These are phyloP conservation scores for Talaromyces sp. DNA, from an alignment of 2,329 filamentous ascomycete species.

Conservation along the genomic window DNA sequence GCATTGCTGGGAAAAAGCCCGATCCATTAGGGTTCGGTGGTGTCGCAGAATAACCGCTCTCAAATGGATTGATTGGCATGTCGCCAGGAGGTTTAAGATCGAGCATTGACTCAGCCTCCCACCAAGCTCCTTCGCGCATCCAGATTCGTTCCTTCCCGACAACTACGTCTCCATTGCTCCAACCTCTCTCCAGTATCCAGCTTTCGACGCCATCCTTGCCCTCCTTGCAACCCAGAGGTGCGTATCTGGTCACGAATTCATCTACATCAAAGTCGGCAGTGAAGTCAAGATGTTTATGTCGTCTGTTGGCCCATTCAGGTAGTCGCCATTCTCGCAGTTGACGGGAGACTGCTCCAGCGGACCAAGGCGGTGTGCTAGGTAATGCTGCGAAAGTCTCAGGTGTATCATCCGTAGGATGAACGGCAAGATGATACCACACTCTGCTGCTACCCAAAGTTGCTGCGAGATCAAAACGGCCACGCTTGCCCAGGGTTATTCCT, in stretches of 20 bases:
- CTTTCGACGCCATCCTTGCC: constrained; percentile 89
- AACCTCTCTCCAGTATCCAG: constrained; percentile 90
- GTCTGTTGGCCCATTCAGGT: constrained; percentile 92
- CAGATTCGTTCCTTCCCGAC: constrained; percentile 88
- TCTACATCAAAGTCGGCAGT: constrained; percentile 94
- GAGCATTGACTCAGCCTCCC: constrained; percentile 95
- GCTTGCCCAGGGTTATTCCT: constrained; percentile 75
- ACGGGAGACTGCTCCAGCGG: constrained; percentile 83
- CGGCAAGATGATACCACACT: constrained; percentile 88
- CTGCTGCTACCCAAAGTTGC: constrained; percentile 75
- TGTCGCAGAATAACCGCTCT: constrained; percentile 66
- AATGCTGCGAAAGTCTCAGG: constrained; percentile 71
- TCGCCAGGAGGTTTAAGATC: constrained; percentile 70
- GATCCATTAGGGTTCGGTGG: constrained; percentile 52
- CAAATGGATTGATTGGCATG: constrained; percentile 58
- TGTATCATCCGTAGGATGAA: constrained; percentile 86
- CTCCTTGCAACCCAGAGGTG: constrained; percentile 77
- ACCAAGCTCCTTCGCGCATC: constrained; percentile 93
- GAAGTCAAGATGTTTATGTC: constrained; percentile 87
- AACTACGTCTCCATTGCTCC: constrained; percentile 96
- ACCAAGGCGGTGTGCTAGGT: constrained; percentile 78
- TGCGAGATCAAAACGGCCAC: constrained; percentile 74
- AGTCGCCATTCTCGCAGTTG: constrained; percentile 91
- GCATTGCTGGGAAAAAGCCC: constrained; percentile 66
- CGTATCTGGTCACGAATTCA: constrained; percentile 82